Base-by-base conservation (phyloP, 345 rosid genomes). In the Microthlaspi erraticum region DNA sequence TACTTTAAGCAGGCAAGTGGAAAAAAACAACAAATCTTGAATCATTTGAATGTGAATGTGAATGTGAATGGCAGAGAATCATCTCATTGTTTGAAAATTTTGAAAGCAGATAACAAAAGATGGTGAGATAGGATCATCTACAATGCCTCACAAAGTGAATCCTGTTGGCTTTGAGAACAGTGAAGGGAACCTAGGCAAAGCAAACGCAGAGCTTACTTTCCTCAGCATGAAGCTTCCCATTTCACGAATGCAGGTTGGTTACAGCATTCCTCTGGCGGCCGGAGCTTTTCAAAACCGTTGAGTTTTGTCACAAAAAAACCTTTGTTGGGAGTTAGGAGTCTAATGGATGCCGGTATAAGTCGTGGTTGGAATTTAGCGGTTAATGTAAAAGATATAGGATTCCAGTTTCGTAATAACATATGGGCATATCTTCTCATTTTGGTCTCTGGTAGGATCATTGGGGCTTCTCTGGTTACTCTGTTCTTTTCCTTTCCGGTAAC, bases 121-220 rank as follows among this genome's bases (percentile, higher is more conserved):
- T 1, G 98, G 99, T 49, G 97, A 88, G 77, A 86, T 94, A 38
- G 97, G 98, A 26, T 94, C 98, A 13, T 92, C 98, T 17, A 91
- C 96, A 10, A 89, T 91, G 97, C 97, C 99, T 51, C 99, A 94
- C 81, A 91, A 91, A 84, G 97, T 91, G 63, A 94, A 94, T 78
- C 96, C 99, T 60, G 89, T 89, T 18, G 92, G 87, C 80, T 92
- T 92, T 78, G 99, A 94, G 76, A 94, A 94, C 69, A 94, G 98
- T 13, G 98, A 89, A 79, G 99, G 98, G 48, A 95, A 92, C 77
- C 96, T 92, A 32, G 96, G 99, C 17, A 87, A 81, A 79, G 99
- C 98, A 50, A 95, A 89, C 74, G 96, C 82, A 74, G 86, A 79
- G 63, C 81, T 95, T 32, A 72, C 82, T 65, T 85, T 65, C 74